Evolutionary conservation across 2,329 filamentous ascomycete species (phyloP), one percentile per base, ranked within the genome.

Genomic region (Herpotrichia juniperi): DNA sequence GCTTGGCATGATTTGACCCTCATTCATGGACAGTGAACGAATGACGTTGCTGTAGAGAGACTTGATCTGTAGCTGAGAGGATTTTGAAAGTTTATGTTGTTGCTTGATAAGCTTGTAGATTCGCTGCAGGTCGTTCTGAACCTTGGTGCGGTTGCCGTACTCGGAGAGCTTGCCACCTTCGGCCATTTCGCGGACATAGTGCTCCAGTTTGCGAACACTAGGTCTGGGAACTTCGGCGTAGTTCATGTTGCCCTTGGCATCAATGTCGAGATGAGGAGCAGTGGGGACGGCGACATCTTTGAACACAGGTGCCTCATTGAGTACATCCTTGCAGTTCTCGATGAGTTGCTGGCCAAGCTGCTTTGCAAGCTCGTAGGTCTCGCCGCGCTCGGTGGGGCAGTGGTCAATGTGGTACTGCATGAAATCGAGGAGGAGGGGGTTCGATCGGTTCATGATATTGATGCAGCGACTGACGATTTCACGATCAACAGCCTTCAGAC

Each of bases 321-420:
- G 80, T 16, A 96, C 92, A 24, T 99, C 94, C 73, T 89, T 93
- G 81, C 94, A 97, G 80, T 99, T 99, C 74, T 97, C 91, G 63
- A 99, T 96, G 48, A 99, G 87, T 78, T 96, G 90, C 69, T 90
- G 83, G 30, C 91, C 93, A 21, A 99, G 88, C 76, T 94, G 87
- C 79, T 99, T 96, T 37, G 94, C 94, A n/a, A 99, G 87, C 78
- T 94, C 85, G 78, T 99, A 99, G 1, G 94, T 99, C 79, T 99
- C 94, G 53, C 94, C 94, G 45, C 93, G 89, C 71, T 99, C 93
- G 0, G 93, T 93, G 0, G 94, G 94, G 79, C 93, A 97, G 80
- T 97, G 94, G 69, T 99, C 94, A 69, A 99, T 99, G 79, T 99
- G 94, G 68, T 99, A 97, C 74, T 99, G 94, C 94, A 99, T 99